Conservation (phyloP, 2,329 filamentous ascomycete genomes). For the Cladosporium velox region DNA sequence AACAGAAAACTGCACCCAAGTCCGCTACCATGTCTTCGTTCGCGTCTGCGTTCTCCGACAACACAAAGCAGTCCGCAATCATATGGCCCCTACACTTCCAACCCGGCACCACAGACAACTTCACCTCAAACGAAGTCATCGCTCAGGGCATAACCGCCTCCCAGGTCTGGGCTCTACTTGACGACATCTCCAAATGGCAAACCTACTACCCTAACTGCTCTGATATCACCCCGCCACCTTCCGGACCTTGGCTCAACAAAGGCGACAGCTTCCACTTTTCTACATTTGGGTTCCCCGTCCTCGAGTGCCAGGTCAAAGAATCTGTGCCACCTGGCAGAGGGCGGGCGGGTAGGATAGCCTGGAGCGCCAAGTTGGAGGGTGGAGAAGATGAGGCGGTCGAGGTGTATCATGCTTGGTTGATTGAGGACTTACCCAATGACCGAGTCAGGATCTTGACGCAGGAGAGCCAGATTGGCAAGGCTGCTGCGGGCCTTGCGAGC, state of each 20-base stretch:
- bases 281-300: conserved; percentile 40
- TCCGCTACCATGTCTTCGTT: background rate
- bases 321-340: conserved; percentile 23
- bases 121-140: conserved; percentile 40
- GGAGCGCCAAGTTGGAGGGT: conserved; percentile 28
- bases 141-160: conserved; percentile 31
- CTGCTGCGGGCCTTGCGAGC: conserved; percentile 32
- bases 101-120: conserved; percentile 43
- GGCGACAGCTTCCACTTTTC: conserved; percentile 37
- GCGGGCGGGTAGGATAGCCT: conserved; percentile 29
- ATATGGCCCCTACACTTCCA: conserved; percentile 37
- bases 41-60: background rate
- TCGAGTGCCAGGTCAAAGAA: conserved; percentile 35
- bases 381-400: conserved; percentile 32
- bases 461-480: conserved; percentile 39
- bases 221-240: conserved; percentile 34
- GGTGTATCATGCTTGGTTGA: conserved; percentile 42
- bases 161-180: conserved; percentile 38
- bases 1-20: background rate
- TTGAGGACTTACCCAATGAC: conserved; percentile 37
- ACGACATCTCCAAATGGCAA: conserved; percentile 39
- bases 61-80: conserved; percentile 32
- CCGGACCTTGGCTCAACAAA: conserved; percentile 31
- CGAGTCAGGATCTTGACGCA: conserved; percentile 41
- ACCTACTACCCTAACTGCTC: conserved; percentile 40